These are phyloP conservation scores for Sungouiella thailandica DNA, from an alignment of 805 yeast genomes.

Conservation along the genomic window DNA sequence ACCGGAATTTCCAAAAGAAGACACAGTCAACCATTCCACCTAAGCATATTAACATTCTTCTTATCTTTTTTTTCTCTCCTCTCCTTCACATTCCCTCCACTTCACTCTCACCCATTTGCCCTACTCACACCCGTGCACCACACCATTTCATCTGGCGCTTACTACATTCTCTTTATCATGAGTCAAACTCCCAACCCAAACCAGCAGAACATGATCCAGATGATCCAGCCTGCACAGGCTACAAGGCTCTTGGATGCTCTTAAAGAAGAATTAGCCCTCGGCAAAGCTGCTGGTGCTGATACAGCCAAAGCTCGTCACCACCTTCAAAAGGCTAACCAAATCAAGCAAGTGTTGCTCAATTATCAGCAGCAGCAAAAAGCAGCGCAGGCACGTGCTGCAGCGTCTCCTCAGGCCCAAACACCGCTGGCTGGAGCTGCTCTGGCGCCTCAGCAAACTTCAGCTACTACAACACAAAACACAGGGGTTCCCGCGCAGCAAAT, in stretches of 20 bases:
- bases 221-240: conserved; percentile 46
- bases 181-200: conserved; percentile 12
- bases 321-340: conserved; percentile 55
- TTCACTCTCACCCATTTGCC: too few species aligned
- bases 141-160: neutral
- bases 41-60: too few species aligned
- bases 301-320: conserved; percentile 55
- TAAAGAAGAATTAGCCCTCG: conserved; percentile 52
- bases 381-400: conserved; percentile 8
- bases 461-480: neutral
- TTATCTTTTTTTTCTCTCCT: too few species aligned
- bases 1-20: too few species aligned
- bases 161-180: conserved; percentile 5
- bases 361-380: conserved; percentile 44
- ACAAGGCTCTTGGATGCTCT: conserved; percentile 58
- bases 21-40: too few species aligned
- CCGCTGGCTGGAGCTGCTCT: neutral
- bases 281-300: conserved; percentile 51
- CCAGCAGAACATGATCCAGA: conserved; percentile 14
- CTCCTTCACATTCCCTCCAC: too few species aligned
- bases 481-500: neutral
- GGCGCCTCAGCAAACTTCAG: neutral
- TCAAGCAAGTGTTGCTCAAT: conserved; percentile 55
- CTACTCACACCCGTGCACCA: conserved; percentile 6
- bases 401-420: neutral